phyloP scores from a whole-genome alignment of 2,329 filamentous ascomycete species.

The Didymella arachidicola region DNA sequence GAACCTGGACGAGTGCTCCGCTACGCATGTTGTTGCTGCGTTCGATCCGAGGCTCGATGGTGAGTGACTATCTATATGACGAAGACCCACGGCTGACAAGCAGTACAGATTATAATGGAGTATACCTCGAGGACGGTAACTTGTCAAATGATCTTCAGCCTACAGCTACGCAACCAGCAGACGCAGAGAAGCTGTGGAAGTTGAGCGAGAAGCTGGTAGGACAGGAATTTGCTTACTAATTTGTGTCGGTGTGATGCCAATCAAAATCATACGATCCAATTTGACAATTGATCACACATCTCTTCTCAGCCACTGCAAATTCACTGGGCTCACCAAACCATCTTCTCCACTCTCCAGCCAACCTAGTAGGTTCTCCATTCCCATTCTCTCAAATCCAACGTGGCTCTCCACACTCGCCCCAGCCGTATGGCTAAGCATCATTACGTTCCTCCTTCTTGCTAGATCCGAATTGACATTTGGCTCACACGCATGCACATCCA shows the following conservation, averaged over 20 bases:
- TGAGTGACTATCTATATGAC: not conserved
- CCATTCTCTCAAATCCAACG: constrained; percentile 70
- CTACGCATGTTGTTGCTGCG: not conserved
- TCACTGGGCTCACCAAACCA: constrained; percentile 68
- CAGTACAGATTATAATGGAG: not conserved
- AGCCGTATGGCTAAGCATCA: constrained; percentile 73
- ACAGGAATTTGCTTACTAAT: constrained; percentile 37
- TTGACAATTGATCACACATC: not conserved
- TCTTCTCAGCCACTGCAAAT: constrained; percentile 61
- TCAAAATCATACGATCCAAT: not conserved
- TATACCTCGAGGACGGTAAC: not conserved
- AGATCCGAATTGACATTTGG: constrained; percentile 62
- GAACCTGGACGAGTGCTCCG: not conserved
- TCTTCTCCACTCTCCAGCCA: constrained; percentile 61
- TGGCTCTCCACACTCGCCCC: constrained; percentile 72
- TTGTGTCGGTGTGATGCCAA: not conserved
- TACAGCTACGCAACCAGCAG: constrained; percentile 31
- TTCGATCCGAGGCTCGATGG: not conserved
- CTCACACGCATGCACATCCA: constrained; percentile 71
- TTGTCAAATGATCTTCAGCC: constrained; percentile 24
- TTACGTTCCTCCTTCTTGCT: constrained; percentile 56
- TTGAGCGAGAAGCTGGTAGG: constrained; percentile 45
- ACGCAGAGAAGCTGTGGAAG: constrained; percentile 44
- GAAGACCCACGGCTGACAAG: not conserved
- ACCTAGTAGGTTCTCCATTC: constrained; percentile 71